Evolutionary conservation across 306 rosid species (phyloP), one percentile per base, ranked within the genome.

Genomic region (Rosa multiflora): DNA sequence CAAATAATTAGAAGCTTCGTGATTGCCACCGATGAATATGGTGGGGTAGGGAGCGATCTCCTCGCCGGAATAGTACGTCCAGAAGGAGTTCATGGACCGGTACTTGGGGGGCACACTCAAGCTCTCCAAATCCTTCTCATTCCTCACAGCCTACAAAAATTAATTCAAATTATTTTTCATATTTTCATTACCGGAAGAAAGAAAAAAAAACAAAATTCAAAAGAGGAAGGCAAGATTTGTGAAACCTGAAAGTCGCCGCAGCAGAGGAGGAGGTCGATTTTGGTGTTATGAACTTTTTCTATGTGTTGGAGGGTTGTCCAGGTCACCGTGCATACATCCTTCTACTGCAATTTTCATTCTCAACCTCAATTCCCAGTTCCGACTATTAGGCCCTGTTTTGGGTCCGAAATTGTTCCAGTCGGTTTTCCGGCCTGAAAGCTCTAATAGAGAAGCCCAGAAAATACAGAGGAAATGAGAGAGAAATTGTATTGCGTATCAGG

Each of bases 291-390:
- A 10, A 75, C 9, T 78, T 76, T 82, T 68, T 94, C 97, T 5
- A 85, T 82, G 63, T 85, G 83, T 61, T 89, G 90, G 69, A 94
- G 88, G 63, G 99, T 87, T 84, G 75, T 92, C 99, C 37, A 94
- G 90, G 79, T 94, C 99, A 6, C 97, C 99, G 44, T 92, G 99
- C 99, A 94, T 94, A 51, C 99, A 90, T 18, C 99, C 99, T 82
- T 94, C 96, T 3, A 92, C 89, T 32, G 97, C 97, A 74, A 94
- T 91, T 85, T 87, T 92, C 97, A 94, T 92, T 73, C 13, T 73
- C 32, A 42, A 35, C 14, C 48, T 17, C 10, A 44, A 15, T 9
- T 53, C n/a, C 14, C 26, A 56, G 5, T 18, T n/a, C 0, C 18
- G 35, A 32, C 35, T 32, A 32, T 32, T 32, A 32, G 35, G 35